Base-by-base conservation (phyloP, 2,329 filamentous ascomycete genomes). In the Cadophora luteo-olivacea region DNA sequence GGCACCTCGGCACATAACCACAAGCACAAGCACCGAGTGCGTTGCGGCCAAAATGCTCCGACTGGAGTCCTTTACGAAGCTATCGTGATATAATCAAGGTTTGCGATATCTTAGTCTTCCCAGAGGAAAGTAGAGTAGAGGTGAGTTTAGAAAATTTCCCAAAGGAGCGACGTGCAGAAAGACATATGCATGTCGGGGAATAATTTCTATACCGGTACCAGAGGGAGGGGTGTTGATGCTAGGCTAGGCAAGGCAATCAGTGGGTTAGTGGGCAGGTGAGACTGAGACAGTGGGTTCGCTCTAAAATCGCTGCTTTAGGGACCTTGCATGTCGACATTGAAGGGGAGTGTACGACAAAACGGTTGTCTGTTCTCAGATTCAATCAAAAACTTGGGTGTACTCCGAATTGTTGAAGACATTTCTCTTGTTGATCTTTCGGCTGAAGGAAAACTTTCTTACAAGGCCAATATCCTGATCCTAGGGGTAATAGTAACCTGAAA, bases 161-260 rank as follows among this genome's bases (percentile, higher is more conserved):
- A 24, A 60, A 45, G 36, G 11, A 29, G 36, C 22, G 33, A 60
- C 36, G 2, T 60, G 57, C 57, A 60, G 57, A 16, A n/a, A n/a
- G 45, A 36, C 29, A 14, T 41, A 25, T 45, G 57, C 57, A 29
- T 25, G 22, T 45, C 57, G 57, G 57, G 22, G 57, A 60, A 45
- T 60, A 45, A 19, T 14, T 60, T 4, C 33, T 8, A n/a, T 33
- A 55, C 52, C 52, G 52, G 52, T 33, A 55, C 24, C 52, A 45
- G 29, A 55, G 52, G 52, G 16, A 11, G 29, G 22, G 49, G 22
- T 54, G 11, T 8, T 29, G 14, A 19, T 33, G 52, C 51, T 25
- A 25, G 11, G 11, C 29, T 29, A 14, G 22, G 22, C 2, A 25
- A 25, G 11, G 29, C 29, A 29, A 29, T 29, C 29, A 29, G 29